Conservation (phyloP, 1,284 basidiomycete genomes). For the Fomitopsis schrenkii region DNA sequence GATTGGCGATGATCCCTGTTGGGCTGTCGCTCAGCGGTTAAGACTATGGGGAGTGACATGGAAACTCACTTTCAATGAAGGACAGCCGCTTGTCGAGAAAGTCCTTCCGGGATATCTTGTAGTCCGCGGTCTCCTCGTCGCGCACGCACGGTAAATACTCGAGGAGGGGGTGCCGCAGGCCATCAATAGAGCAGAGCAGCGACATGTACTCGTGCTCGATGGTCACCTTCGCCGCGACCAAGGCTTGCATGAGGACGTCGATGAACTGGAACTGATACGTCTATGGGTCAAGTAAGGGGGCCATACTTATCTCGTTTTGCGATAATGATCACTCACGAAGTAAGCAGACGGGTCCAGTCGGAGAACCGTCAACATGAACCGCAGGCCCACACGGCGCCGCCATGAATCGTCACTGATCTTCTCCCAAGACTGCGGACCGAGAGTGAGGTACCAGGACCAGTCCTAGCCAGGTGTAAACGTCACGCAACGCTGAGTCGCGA, state of each 20-base stretch:
- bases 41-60: neutral
- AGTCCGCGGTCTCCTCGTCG: slow-evolving; percentile 12
- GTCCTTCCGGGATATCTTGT: slow-evolving; percentile 17
- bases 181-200: slow-evolving; percentile 48
- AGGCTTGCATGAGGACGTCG: slow-evolving; percentile 50
- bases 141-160: slow-evolving; percentile 23
- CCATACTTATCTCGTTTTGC: slow-evolving; percentile 6
- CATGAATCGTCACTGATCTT: slow-evolving; percentile 51
- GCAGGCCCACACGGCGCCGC: slow-evolving; percentile 61
- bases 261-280: slow-evolving; percentile 50
- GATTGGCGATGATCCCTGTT: slow-evolving; percentile 21
- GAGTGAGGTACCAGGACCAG: slow-evolving; percentile 62
- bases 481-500: neutral
- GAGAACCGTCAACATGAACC: slow-evolving; percentile 67
- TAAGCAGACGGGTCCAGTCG: slow-evolving; percentile 64
- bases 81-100: slow-evolving; percentile 20
- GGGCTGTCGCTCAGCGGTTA: neutral
- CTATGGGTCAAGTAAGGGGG: slow-evolving; percentile 28
- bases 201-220: slow-evolving; percentile 61
- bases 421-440: slow-evolving; percentile 58
- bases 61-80: slow-evolving; percentile 22
- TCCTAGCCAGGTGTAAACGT: slow-evolving; percentile 34
- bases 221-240: slow-evolving; percentile 48
- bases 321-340: slow-evolving; percentile 34
- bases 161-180: slow-evolving; percentile 49